Base-by-base conservation (phyloP, 2,329 filamentous ascomycete species). In the Seiridium unicorne region DNA sequence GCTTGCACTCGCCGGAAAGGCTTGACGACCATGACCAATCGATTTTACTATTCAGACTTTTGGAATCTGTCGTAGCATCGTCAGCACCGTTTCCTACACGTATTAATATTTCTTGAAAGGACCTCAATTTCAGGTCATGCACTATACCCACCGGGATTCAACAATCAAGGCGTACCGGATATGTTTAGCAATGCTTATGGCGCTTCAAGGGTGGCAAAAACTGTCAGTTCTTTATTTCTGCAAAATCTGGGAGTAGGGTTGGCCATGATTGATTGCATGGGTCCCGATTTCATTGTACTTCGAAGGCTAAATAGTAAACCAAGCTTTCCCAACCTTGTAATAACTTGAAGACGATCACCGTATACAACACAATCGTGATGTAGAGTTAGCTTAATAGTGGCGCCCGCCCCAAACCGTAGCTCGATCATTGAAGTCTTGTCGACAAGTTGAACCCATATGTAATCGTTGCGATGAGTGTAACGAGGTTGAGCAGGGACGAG, bases 401-500 rank as follows among this genome's bases (percentile, higher is more conserved):
- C 3, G 34, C 13, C 10, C 10, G n/a, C 9, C 7, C 36, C 6
- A 4, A 32, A 13, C 1, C 11, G 26, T 35, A 13, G 11, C 26
- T 18, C 18, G 49, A 35, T 60, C 44, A 58, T 46, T 57, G 74
- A 55, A 93, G 72, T 63, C 85, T 84, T 63, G 84, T 81, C 10
- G 87, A 88, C 51, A 99, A 78, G 7, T 89, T 84, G 65, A 91
- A 83, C 1, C 92, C 94, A 77, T 98, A 98, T 68, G 82, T 87
- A 3, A 96, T 70, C 47, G 89, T 88, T 0, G 88, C 86, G 47
- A 89, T 73, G 54, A 96, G 81, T 0, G 86, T 89, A 2, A 84
- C 74, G 61, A 98, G 71, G 73, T 97, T 97, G 26, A 96, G 73
- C 62, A 96, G 74, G 35, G 90, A 90, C 6, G 92, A 96, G 53